phyloP scores from a whole-genome alignment of 2,329 filamentous ascomycete genomes.

The Trichoderma sp. region DNA sequence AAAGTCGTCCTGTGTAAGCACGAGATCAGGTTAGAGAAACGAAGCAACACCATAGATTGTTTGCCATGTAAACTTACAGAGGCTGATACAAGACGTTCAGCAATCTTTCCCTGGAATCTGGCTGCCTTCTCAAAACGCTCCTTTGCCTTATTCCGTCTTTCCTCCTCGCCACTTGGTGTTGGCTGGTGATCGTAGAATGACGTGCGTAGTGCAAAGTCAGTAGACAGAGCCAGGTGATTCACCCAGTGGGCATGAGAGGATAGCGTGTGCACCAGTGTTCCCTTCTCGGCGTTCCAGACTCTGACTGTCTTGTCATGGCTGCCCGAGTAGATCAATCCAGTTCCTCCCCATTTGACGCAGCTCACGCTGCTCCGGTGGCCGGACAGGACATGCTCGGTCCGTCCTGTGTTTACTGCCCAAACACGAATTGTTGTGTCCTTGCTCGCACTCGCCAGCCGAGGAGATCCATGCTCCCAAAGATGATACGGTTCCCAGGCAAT shows the following conservation, averaged over 20 bases:
- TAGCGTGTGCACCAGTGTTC: constrained; percentile 76
- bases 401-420: constrained; percentile 78
- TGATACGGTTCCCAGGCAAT: constrained; percentile 95
- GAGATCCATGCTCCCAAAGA: constrained; percentile 68
- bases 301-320: constrained; percentile 93
- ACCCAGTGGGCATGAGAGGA: constrained; percentile 89
- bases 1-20: constrained; percentile 66
- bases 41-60: neutral
- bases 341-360: constrained; percentile 94
- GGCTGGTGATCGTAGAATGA: constrained; percentile 80
- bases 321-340: constrained; percentile 75
- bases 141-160: constrained; percentile 71
- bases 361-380: constrained; percentile 88
- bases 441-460: constrained; percentile 79
- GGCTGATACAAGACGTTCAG: constrained; percentile 84
- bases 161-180: constrained; percentile 66
- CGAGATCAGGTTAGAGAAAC: neutral
- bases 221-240: constrained; percentile 90
- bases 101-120: constrained; percentile 69
- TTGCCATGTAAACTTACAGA: constrained; percentile 41
- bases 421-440: constrained; percentile 87
- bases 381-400: constrained; percentile 76
- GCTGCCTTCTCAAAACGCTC: constrained; percentile 84
- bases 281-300: constrained; percentile 80
- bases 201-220: constrained; percentile 84